Conservation (phyloP, 2,329 filamentous ascomycete genomes). For the Diaporthe caulivora region DNA sequence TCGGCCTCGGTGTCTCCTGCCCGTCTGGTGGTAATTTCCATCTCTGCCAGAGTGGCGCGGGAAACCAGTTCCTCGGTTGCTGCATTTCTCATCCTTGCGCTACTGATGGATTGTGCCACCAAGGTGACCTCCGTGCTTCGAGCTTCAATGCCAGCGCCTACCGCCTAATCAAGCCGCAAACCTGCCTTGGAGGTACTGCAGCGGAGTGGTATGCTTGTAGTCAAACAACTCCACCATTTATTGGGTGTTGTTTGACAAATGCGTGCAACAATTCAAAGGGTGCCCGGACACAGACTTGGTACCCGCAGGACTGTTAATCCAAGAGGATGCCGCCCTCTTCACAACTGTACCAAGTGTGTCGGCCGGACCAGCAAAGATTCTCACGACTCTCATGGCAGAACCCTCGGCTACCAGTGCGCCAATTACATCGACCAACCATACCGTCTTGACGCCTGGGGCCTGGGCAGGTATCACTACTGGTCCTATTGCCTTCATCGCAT, state of each 20-base stretch:
- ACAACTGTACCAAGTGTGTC: too few species aligned
- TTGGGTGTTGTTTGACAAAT: background rate
- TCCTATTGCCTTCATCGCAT: too few species aligned
- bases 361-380: too few species aligned
- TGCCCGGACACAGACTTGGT: background rate
- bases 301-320: background rate
- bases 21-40: background rate
- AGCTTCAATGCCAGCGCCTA: background rate
- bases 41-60: background rate
- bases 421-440: too few species aligned
- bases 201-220: background rate
- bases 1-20: background rate
- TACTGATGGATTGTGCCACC: background rate
- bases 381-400: too few species aligned
- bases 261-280: background rate
- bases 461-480: too few species aligned
- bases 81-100: background rate
- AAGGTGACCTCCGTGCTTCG: background rate
- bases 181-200: background rate
- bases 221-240: background rate
- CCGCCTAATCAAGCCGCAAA: background rate
- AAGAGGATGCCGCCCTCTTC: too few species aligned
- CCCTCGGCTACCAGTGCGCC: too few species aligned
- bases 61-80: background rate
- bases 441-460: too few species aligned